Evolutionary conservation across 2,329 filamentous ascomycete species (phyloP), one percentile per base, ranked within the genome.

Genomic region (Rutstroemia sp.): DNA sequence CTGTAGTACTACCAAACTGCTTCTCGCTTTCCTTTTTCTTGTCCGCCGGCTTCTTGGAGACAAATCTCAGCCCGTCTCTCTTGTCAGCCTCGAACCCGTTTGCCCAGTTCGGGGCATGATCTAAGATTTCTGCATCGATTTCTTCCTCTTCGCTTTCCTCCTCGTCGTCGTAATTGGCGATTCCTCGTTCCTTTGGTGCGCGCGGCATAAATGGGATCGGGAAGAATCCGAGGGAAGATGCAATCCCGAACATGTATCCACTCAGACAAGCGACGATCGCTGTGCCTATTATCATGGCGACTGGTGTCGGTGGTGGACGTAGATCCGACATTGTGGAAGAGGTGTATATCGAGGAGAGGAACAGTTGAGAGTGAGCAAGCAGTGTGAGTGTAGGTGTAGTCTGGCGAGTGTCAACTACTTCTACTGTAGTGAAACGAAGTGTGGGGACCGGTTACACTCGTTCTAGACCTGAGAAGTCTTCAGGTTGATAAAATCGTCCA

Each of bases 161-260:
- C 1, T 84, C 83, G 65, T 88, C 83, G 48, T 75, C 68, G 10
- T 77, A 72, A 67, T 78, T 77, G 72, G 70, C 84, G 75, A 77
- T 86, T 17, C 65, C 64, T 10, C 60, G 57, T 14, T 45, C 81
- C 70, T 63, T 56, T 72, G 78, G 59, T 3, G 57, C 44, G 51
- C 60, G 60, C 8, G 63, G 51, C 42, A 57, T 57, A 54, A 69
- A 70, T 3, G 68, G 69, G 5, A 81, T 80, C 17, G 84, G 78
- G 73, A 91, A 91, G 58, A 95, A 74, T 60, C 89, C 90, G 14
- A 96, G 79, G 39, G 80, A 81, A 19, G 81, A 78, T 17, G 78
- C 83, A 58, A 95, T 75, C 61, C 89, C 91, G 19, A 96, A 79
- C 56, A 91, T 82, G 73, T 92, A 95, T 65, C 92, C 92, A 1